These are phyloP conservation scores for Lactarius psammicola DNA, from an alignment of 768 basidiomycete genomes.

Conservation along the genomic window DNA sequence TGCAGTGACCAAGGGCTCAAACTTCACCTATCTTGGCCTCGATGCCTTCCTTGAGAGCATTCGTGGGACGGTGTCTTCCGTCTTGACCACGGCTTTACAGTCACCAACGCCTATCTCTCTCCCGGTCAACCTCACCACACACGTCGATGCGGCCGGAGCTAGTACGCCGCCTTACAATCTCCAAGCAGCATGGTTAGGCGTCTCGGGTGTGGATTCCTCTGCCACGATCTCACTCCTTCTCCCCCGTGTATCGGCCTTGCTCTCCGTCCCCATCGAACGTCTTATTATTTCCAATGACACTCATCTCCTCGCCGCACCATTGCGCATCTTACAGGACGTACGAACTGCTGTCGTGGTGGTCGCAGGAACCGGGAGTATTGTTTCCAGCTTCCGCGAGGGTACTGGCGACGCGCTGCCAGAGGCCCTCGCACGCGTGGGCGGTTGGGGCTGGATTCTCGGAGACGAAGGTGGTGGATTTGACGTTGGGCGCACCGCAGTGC, in stretches of 20 bases:
- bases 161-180: conserved; percentile 41
- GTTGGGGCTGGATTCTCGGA: conserved; percentile 26
- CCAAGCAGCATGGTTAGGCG: conserved; percentile 76
- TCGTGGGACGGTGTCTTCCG: conserved; percentile 48
- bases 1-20: conserved; percentile 74
- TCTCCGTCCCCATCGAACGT: conserved; percentile 52
- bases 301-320: conserved; percentile 77
- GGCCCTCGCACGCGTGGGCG: conserved; percentile 18
- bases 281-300: conserved; percentile 79
- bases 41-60: conserved; percentile 59
- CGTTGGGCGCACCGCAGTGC: conserved; percentile 73
- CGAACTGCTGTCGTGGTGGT: conserved; percentile 68
- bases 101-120: conserved; percentile 7
- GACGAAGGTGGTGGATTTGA: conserved; percentile 75
- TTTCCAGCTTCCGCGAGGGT: conserved; percentile 58
- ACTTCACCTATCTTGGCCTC: conserved; percentile 75
- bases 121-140: conserved; percentile 13
- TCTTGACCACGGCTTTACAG: conserved; percentile 39
- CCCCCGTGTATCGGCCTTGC: conserved; percentile 51
- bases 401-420: conserved; percentile 8
- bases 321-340: conserved; percentile 59
- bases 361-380: conserved; percentile 78
- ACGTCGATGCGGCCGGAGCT: conserved; percentile 7
- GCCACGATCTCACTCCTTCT: conserved; percentile 58
- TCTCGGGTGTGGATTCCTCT: conserved; percentile 78